Percentiles rank a stretch among this genome's conserved stretches.
Conservation (phyloP, 169 alveolate genomes). For the Eimeria necatrix region DNA sequence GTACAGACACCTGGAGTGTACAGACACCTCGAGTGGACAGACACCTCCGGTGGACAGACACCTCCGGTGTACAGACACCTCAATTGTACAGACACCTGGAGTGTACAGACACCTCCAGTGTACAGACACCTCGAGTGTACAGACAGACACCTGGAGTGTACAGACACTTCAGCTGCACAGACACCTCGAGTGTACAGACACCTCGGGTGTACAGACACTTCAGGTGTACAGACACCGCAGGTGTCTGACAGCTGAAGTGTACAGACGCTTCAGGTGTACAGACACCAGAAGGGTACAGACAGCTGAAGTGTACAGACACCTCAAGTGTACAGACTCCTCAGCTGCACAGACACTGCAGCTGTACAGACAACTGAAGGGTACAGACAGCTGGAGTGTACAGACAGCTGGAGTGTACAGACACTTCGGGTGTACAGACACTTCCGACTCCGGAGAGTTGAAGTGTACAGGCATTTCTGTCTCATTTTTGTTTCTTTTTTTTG, state of each 20-base stretch:
- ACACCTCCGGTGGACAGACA: background rate
- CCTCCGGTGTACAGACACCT: background rate
- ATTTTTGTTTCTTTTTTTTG: no score
- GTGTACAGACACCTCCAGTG: no score
- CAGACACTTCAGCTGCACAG: background rate
- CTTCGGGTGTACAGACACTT: background rate
- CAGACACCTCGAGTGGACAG: background rate
- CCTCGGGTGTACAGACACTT: background rate
- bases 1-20: background rate
- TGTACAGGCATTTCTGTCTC: background rate
- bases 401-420: background rate
- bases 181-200: slow-evolving; percentile 3
- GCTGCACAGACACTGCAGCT: background rate
- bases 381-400: background rate
- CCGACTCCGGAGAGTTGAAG: background rate
- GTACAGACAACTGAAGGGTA: background rate
- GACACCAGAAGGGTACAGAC: background rate
- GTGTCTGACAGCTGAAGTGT: background rate
- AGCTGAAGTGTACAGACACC: no score
- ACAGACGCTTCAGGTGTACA: background rate
- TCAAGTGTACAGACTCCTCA: background rate
- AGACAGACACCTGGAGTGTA: background rate
- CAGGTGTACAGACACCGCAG: background rate
- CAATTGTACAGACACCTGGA: background rate
- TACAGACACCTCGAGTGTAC: background rate